Evolutionary conservation across 1,284 basidiomycete species (phyloP).

Genomic region (Pseudozyma sp.): DNA sequence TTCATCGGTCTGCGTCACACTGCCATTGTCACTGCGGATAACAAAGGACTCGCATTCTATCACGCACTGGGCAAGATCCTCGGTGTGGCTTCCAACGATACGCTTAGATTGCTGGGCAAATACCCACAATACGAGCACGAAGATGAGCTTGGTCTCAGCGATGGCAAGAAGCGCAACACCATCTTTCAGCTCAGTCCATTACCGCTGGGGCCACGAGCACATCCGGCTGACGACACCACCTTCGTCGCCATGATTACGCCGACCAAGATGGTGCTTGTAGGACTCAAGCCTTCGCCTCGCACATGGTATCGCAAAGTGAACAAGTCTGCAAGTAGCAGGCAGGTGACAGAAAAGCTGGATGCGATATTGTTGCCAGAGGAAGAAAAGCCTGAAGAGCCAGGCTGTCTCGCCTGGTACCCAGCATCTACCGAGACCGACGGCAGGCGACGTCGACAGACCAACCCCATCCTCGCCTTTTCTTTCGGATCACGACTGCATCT

Average conservation of each 20-base stretch:
- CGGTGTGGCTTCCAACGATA: conserved; percentile 94
- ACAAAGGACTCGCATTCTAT: conserved; percentile 91
- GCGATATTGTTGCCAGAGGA: conserved; percentile 1
- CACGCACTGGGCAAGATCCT: conserved; percentile 94
- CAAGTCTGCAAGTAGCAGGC: neutral
- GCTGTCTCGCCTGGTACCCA: conserved; percentile 62
- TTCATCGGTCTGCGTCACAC: conserved; percentile 96
- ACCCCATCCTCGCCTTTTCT: conserved; percentile 60
- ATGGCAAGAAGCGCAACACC: conserved; percentile 68
- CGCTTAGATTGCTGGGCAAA: conserved; percentile 90
- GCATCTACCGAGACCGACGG: conserved; percentile 46
- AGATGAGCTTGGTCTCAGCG: conserved; percentile 30
- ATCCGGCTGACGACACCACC: conserved; percentile 85
- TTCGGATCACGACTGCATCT: conserved; percentile 55
- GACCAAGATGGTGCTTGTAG: conserved; percentile 90
- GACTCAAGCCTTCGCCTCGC: conserved; percentile 87
- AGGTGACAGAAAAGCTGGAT: conserved; percentile 14
- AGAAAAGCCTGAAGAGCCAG: conserved; percentile 11
- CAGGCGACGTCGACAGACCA: conserved; percentile 42
- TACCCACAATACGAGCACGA: conserved; percentile 72
- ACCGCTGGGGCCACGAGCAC: conserved; percentile 81
- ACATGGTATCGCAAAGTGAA: conserved; percentile 78
- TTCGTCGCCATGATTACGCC: conserved; percentile 89
- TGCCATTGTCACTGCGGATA: conserved; percentile 90
- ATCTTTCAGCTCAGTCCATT: conserved; percentile 84